phyloP scores from a whole-genome alignment of 805 yeast species.

The Metschnikowia baotianmanensis region DNA sequence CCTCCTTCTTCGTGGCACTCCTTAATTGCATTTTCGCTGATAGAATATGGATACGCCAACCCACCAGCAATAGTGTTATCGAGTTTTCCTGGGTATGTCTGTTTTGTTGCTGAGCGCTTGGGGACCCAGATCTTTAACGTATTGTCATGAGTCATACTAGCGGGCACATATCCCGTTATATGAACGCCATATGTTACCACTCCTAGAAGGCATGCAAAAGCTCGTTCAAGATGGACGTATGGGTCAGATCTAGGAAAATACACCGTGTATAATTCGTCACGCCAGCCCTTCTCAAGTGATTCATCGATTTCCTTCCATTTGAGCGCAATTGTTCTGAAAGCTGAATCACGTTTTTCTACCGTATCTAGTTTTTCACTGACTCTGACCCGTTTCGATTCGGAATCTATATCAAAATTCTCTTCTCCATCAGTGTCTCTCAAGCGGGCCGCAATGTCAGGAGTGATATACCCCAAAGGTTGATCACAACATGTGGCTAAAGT shows the following conservation, averaged over 20 bases:
- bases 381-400: constrained; percentile 1
- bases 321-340: constrained; percentile 43
- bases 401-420: constrained; percentile 1
- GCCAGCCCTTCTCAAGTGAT: constrained; percentile 63
- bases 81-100: constrained; percentile 85
- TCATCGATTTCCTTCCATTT: constrained; percentile 34
- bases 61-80: constrained; percentile 98
- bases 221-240: constrained; percentile 74
- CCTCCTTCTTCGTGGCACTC: constrained; percentile 94
- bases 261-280: constrained; percentile 77
- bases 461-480: constrained; percentile 28
- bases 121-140: constrained; percentile 77
- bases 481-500: constrained; percentile 31
- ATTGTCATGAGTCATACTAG: constrained; percentile 35
- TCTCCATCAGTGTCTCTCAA: constrained; percentile 14
- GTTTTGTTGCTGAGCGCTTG: constrained; percentile 69
- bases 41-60: constrained; percentile 73
- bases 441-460: constrained; percentile 22
- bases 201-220: constrained; percentile 78
- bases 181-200: constrained; percentile 90
- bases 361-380: constrained; percentile 21
- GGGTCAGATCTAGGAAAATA: constrained; percentile 54
- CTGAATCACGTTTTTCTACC: constrained; percentile 38
- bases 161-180: constrained; percentile 71
- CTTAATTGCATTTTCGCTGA: constrained; percentile 73